Evolutionary conservation across 73 alveolate species (phyloP).

Genomic region (Tetrahymena thermophila): DNA sequence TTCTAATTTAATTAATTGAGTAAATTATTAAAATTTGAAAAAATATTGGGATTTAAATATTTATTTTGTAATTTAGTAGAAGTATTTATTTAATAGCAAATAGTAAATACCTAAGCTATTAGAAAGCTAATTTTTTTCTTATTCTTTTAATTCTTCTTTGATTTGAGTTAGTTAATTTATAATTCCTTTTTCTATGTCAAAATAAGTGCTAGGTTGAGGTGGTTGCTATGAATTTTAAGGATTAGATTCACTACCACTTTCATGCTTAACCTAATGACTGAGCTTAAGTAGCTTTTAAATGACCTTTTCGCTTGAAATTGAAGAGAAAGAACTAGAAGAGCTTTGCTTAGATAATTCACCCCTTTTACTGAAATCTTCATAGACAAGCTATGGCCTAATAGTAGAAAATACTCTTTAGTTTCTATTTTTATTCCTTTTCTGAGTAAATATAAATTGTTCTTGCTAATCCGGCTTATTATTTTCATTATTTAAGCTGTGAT

Average conservation of each 20-base stretch:
- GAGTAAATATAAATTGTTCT: not conserved
- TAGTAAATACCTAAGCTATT: not conserved
- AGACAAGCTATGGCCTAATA: not conserved
- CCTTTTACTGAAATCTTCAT: not conserved
- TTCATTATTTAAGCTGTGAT: not conserved
- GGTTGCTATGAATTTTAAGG: not conserved
- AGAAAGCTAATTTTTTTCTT: not conserved
- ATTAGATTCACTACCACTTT: not conserved
- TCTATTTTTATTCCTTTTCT: not conserved
- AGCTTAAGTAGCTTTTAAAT: not conserved
- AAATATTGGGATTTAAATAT: too few species aligned
- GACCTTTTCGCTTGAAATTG: not conserved
- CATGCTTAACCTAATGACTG: not conserved
- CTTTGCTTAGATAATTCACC: not conserved
- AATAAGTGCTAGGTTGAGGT: not conserved
- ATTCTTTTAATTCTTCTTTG: not conserved
- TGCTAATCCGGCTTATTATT: not conserved
- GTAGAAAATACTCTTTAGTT: not conserved
- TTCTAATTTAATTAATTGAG: too few species aligned
- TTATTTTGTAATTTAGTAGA: not conserved
- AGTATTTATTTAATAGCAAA: not conserved
- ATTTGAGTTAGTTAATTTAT: not conserved
- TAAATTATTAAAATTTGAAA: too few species aligned
- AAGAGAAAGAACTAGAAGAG: not conserved
- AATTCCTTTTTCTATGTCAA: not conserved